Conservation (phyloP, 768 basidiomycete genomes). For the Kwoniella dendrophila region DNA sequence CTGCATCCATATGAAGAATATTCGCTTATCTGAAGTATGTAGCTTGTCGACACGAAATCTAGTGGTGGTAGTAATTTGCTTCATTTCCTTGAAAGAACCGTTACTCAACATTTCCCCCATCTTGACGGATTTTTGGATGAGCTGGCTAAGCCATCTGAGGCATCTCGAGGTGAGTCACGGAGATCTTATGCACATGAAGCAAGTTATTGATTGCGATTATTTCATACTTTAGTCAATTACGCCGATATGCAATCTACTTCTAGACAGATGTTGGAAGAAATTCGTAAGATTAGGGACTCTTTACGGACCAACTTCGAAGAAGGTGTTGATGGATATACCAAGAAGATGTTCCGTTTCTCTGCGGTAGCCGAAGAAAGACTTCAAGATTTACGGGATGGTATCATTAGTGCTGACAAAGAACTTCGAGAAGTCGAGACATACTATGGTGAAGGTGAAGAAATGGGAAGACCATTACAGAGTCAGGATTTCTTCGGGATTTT, state of each 20-base stretch:
- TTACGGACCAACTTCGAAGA: slow-evolving; percentile 77
- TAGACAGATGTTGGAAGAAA: slow-evolving; percentile 80
- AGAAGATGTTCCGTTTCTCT: slow-evolving; percentile 89
- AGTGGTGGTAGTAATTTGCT: slow-evolving; percentile 89
- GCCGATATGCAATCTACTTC: slow-evolving; percentile 41
- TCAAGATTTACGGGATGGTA: slow-evolving; percentile 81
- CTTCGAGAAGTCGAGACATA: slow-evolving; percentile 84
- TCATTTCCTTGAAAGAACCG: slow-evolving; percentile 88
- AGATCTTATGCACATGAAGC: neutral
- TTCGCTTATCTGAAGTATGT: neutral
- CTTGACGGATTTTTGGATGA: slow-evolving; percentile 89
- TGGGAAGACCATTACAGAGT: slow-evolving; percentile 55
- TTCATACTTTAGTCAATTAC: slow-evolving; percentile 25
- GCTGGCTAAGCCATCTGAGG: slow-evolving; percentile 83
- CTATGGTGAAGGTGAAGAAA: slow-evolving; percentile 83
- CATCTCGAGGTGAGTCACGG: slow-evolving; percentile 74
- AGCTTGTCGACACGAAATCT: slow-evolving; percentile 98
- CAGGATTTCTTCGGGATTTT: slow-evolving; percentile 96
- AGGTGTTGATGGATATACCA: slow-evolving; percentile 76
- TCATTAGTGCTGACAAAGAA: slow-evolving; percentile 78
- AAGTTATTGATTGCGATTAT: slow-evolving; percentile 13
- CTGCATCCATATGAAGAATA: neutral
- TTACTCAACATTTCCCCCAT: slow-evolving; percentile 80
- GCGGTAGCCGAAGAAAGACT: slow-evolving; percentile 73
- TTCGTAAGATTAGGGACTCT: slow-evolving; percentile 77